These are phyloP conservation scores for Stentor roeselii DNA, from an alignment of 73 alveolate genomes.

Conservation along the genomic window DNA sequence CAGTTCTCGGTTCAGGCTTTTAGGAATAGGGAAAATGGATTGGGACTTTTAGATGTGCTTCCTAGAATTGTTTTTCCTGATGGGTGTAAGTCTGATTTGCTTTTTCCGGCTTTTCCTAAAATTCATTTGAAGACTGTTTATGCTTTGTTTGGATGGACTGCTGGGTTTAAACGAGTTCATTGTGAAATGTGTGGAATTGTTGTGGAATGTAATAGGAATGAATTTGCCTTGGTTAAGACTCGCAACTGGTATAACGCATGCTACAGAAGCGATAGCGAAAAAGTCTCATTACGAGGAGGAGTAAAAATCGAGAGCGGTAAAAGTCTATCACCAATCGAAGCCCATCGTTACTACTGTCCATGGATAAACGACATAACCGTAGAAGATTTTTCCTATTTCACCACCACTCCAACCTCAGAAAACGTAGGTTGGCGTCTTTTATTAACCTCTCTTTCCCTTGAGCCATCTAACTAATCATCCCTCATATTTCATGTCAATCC, in stretches of 20 bases:
- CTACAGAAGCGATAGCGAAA: not conserved
- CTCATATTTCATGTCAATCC: slow-evolving; percentile 7
- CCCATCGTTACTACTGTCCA: not conserved
- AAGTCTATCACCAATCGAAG: no score
- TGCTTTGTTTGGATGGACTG: not conserved
- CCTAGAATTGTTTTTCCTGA: not conserved
- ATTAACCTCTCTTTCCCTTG: no score
- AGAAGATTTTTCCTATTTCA: no score
- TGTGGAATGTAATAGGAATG: not conserved
- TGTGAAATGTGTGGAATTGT: not conserved
- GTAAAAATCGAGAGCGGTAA: not conserved
- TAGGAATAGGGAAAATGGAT: not conserved
- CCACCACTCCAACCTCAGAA: not conserved
- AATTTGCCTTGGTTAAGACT: not conserved
- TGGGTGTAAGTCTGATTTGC: not conserved
- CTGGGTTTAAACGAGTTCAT: not conserved
- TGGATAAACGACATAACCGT: not conserved
- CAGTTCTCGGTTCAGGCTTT: not conserved
- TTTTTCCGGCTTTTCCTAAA: slow-evolving; percentile 1
- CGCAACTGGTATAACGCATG: not conserved
- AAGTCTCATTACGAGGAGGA: not conserved
- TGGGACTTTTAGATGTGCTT: not conserved
- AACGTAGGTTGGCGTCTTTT: slow-evolving; percentile 2
- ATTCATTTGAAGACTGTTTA: not conserved
- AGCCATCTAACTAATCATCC: no score